A percentile compares a stretch with the other conserved stretches of the same genome.
Evolutionary conservation across 352 stramenopile species (phyloP).

Genomic region (Pythium apleroticum): DNA sequence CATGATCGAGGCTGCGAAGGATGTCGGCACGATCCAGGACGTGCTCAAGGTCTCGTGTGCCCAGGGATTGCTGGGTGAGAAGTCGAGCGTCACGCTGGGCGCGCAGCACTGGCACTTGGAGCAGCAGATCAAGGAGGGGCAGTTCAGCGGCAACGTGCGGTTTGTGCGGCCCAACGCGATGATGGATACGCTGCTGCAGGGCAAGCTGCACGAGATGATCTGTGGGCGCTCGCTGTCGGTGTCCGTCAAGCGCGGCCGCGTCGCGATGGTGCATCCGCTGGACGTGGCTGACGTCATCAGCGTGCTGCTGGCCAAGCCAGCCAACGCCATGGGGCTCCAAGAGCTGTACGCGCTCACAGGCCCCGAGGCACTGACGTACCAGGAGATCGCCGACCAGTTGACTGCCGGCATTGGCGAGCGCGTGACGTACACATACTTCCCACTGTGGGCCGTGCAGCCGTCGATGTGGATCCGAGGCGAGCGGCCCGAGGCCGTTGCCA

Average conservation of each 20-base stretch:
- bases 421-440: slow-evolving; percentile 66
- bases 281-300: slow-evolving; percentile 57
- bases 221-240: slow-evolving; percentile 64
- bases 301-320: slow-evolving; percentile 16
- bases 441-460: slow-evolving; percentile 71
- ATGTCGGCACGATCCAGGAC: slow-evolving; percentile 20
- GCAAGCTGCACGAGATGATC: slow-evolving; percentile 55
- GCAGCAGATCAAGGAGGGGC: slow-evolving; percentile 31
- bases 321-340: slow-evolving; percentile 8
- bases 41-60: slow-evolving; percentile 63
- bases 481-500: slow-evolving; percentile 56
- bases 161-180: slow-evolving; percentile 45
- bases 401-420: slow-evolving; percentile 39
- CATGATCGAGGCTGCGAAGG: slow-evolving; percentile 25
- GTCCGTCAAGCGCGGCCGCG: slow-evolving; percentile 50
- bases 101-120: slow-evolving; percentile 51
- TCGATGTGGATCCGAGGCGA: slow-evolving; percentile 71
- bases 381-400: slow-evolving; percentile 46
- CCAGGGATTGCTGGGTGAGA: slow-evolving; percentile 36
- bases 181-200: slow-evolving; percentile 64
- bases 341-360: slow-evolving; percentile 44
- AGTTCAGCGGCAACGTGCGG: slow-evolving; percentile 20
- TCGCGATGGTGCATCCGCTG: slow-evolving; percentile 60
- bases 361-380: slow-evolving; percentile 55
- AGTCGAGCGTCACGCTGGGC: slow-evolving; percentile 34